Percentiles rank a stretch among this genome's conserved stretches.
These are phyloP conservation scores for Digitaria exilis DNA, from an alignment of 202 grass and related monocot species.

Conservation along the genomic window DNA sequence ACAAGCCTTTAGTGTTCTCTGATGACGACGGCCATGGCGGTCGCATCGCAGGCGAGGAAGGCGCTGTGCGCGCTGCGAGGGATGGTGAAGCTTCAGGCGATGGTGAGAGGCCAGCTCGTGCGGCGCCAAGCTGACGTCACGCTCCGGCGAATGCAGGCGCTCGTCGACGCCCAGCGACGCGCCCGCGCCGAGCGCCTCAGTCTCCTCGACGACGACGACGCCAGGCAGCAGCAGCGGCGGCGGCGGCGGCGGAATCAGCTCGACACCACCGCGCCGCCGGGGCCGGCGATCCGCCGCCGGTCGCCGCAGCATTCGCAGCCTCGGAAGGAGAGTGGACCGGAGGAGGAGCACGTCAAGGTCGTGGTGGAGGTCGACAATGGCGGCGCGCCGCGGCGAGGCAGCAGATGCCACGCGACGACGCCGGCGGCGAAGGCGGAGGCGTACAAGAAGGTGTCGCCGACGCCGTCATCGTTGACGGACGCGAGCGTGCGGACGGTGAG, in stretches of 20 bases:
- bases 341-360: constrained; percentile 47
- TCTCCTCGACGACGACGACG: constrained; percentile 42
- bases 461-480: constrained; percentile 50
- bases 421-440: constrained; percentile 25
- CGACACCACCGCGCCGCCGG: constrained; percentile 12
- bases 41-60: no score
- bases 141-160: constrained; percentile 74
- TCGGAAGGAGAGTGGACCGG: constrained; percentile 36
- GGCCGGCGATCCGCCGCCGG: constrained; percentile 33
- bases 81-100: constrained; percentile 77
- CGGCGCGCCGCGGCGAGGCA: constrained; percentile 12
- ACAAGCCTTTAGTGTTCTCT: no score
- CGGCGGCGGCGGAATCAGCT: no score
- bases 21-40: no score
- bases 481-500: constrained; percentile 55
- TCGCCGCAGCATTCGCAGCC: constrained; percentile 46
- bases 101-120: constrained; percentile 77
- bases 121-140: constrained; percentile 66
- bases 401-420: constrained; percentile 24
- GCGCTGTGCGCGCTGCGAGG: constrained; percentile 76
- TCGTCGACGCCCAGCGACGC: constrained; percentile 63
- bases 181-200: constrained; percentile 53
- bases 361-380: constrained; percentile 57
- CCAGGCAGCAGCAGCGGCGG: background rate
- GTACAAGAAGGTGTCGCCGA: constrained; percentile 38